Evolutionary conservation across 768 basidiomycete species (phyloP), one percentile per base, ranked within the genome.

Genomic region (Kwoniella dejecticola): DNA sequence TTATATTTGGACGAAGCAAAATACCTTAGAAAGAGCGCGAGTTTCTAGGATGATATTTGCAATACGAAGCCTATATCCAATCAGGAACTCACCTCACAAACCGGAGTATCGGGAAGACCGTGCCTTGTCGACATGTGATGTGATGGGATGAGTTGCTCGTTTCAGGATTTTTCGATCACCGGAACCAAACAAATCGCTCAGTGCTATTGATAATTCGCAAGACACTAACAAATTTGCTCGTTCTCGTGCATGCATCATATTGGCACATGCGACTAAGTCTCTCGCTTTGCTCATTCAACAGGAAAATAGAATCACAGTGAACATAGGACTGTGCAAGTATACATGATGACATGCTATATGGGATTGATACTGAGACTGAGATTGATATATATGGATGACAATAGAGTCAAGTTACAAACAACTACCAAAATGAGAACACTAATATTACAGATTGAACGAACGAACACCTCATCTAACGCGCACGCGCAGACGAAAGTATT

Each of bases 351-450:
- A 50, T 50, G 48, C 48, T 50, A 47, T n/a, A 23, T 47, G 8
- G 23, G 17, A 15, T 7, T 21, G 48, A 24, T 26, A n/a, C n/a
- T n/a, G n/a, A n/a, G n/a, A n/a, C n/a, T n/a, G n/a, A n/a, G n/a
- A n/a, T n/a, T n/a, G n/a, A n/a, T n/a, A n/a, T n/a, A n/a, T n/a
- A 29, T 26, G 46, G 46, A 50, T 50, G 48, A 50, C 48, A 50
- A 50, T 50, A 50, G 48, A 50, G 48, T 50, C 48, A 50, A 50
- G 48, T 30, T 50, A 50, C 48, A 50, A 50, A 50, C 48, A 50
- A 50, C 30, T 24, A 31, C 27, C 11, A 50, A 27, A 5, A n/a
- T 5, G 27, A n/a, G 15, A 13, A 48, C 46, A 31, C 5, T 50
- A 30, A 31, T 15, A 50, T 6, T 26, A 48, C 48, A 50, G 24